These are phyloP conservation scores for Solanum chaucha DNA, from an alignment of 257 asterid species.

Conservation along the genomic window DNA sequence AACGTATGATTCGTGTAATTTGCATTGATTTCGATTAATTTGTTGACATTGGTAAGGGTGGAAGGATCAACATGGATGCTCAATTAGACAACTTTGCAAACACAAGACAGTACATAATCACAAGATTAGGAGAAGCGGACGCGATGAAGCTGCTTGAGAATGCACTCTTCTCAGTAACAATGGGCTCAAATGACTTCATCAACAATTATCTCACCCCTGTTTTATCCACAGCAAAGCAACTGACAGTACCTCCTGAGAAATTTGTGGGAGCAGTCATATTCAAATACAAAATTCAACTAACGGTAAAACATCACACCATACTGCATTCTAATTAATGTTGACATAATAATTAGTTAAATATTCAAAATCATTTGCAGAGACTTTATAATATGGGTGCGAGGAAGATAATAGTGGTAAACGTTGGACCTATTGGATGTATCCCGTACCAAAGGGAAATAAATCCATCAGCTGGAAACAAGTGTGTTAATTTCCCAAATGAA, in stretches of 20 bases:
- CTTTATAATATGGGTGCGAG: constrained; percentile 54
- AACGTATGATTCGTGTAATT: background rate
- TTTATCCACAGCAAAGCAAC: constrained; percentile 25
- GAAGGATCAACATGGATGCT: constrained; percentile 65
- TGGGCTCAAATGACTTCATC: constrained; percentile 77
- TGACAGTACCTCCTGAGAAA: constrained; percentile 28
- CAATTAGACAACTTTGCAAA: constrained; percentile 72
- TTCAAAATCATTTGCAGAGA: constrained; percentile 29
- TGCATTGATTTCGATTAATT: background rate
- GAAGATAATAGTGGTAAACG: constrained; percentile 44
- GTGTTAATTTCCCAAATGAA: constrained; percentile 46
- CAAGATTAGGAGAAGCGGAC: constrained; percentile 23
- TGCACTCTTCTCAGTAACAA: constrained; percentile 47
- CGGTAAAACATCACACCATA: constrained; percentile 13
- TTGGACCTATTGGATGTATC: constrained; percentile 83
- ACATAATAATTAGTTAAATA: background rate
- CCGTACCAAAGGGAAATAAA: constrained; percentile 57
- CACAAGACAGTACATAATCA: constrained; percentile 45
- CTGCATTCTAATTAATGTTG: background rate
- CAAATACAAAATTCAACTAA: constrained; percentile 43
- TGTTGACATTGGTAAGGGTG: constrained; percentile 25
- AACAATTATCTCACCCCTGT: constrained; percentile 55
- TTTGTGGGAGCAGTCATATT: constrained; percentile 54
- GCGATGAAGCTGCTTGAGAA: constrained; percentile 20
- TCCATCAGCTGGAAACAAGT: constrained; percentile 39